Evolutionary conservation across 2,329 filamentous ascomycete genomes (phyloP), one percentile per base, ranked within the genome.

Genomic region (Diatrype stigma): DNA sequence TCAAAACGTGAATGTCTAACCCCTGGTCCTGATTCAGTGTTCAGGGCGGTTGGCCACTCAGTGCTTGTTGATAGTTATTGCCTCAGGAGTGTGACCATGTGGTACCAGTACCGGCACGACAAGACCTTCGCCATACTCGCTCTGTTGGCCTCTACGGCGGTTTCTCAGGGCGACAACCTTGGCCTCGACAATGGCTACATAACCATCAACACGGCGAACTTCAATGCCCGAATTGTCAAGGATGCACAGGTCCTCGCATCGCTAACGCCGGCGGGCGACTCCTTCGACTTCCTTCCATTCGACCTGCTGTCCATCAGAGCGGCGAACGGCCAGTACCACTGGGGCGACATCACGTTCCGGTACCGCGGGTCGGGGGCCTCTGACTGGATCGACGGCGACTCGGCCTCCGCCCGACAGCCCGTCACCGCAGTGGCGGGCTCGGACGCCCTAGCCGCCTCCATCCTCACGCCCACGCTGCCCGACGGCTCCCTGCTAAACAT

Each of bases 231-330:
- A 49, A 62, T 79, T 2, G 74, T 70, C 42, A 63, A 64, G 4
- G 69, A 76, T 19, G 70, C 75, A 3, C 75, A 78, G 45, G 72
- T 78, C 1, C 68, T 81, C 2, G 73, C 67, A 8, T 81, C 79
- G 0, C 60, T 81, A 12, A 70, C 63, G 10, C 68, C 77, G 4
- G 57, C 65, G 0, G 66, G 64, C 0, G 61, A 64, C 3, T 52
- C 64, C 0, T 83, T 82, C 53, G 77, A 84, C 61, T 84, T 83
- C 55, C 69, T 80, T 2, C 80, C 80, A 0, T 77, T 68, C 7
- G 80, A 82, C 57, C 64, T 74, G 42, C 68, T 83, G 3, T 51
- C 70, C 0, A 64, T 67, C 16, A 71, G 80, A 7, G 72, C 76
- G 11, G 68, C 69, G 12, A 74, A 81, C 51, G 74, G 75, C 3